Percentiles rank a stretch among this genome's conserved stretches.
These are phyloP conservation scores for Phaeolepiota aurea DNA, from an alignment of 768 basidiomycete species.

Conservation along the genomic window DNA sequence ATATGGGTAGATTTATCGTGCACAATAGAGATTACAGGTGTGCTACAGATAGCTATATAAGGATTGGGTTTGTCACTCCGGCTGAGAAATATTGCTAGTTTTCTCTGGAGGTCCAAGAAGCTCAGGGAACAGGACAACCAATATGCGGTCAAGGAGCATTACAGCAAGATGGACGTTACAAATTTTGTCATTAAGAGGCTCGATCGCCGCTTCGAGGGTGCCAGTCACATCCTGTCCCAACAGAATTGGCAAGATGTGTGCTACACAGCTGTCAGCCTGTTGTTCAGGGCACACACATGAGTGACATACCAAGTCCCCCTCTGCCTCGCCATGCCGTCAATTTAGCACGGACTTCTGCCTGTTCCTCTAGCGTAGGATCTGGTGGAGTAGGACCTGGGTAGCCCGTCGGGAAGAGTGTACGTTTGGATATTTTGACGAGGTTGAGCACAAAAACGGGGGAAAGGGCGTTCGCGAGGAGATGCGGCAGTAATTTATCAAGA, in stretches of 20 bases:
- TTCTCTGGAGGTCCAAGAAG: conserved; percentile 25
- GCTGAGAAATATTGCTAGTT: background rate
- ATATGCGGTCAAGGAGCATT: conserved; percentile 62
- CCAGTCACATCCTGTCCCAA: conserved; percentile 44
- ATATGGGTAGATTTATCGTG: too few species aligned
- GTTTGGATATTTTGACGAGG: conserved; percentile 48
- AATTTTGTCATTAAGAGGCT: conserved; percentile 47
- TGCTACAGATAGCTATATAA: background rate
- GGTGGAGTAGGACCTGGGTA: conserved; percentile 69
- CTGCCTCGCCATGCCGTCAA: conserved; percentile 29
- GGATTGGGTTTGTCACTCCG: background rate
- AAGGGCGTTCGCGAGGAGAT: conserved; percentile 50
- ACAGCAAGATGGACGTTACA: conserved; percentile 80
- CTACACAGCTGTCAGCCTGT: conserved; percentile 11
- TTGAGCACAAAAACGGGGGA: conserved; percentile 44
- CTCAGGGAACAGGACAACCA: conserved; percentile 76
- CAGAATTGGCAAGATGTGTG: conserved; percentile 37
- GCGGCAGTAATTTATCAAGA: conserved; percentile 65
- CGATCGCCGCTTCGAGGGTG: conserved; percentile 47
- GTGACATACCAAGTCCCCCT: conserved; percentile 24
- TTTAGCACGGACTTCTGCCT: conserved; percentile 43
- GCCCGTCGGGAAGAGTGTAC: conserved; percentile 81
- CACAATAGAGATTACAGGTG: too few species aligned
- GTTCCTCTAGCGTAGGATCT: conserved; percentile 76
- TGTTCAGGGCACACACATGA: background rate